Percentiles rank a stretch among this genome's conserved stretches.
Evolutionary conservation across 192 early-diverging fungal species (phyloP).

Genomic region (Coemansia sp.): DNA sequence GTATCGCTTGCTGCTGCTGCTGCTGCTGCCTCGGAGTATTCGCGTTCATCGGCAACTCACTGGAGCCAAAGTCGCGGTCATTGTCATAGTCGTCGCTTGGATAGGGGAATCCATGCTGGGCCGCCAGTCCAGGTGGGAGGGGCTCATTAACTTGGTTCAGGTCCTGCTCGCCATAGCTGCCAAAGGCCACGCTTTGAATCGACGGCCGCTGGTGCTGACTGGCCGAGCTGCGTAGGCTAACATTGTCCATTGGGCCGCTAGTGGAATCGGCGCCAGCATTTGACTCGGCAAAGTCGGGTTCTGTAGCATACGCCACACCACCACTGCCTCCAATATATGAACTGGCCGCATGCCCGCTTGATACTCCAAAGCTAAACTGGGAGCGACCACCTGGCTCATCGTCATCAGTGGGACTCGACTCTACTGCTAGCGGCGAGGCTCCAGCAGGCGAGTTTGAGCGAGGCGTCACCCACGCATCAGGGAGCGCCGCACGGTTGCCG

Average conservation of each 20-base stretch:
- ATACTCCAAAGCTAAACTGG: not conserved
- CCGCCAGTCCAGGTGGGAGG: not conserved
- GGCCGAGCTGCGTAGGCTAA: not conserved
- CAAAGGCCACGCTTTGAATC: constrained; percentile 22
- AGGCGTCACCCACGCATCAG: constrained; percentile 7
- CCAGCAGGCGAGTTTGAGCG: not conserved
- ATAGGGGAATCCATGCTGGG: not conserved
- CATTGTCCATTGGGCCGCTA: not conserved
- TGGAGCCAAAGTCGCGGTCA: not conserved
- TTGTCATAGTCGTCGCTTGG: not conserved
- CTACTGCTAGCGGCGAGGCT: not conserved
- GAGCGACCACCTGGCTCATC: not conserved
- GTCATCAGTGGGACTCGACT: not conserved
- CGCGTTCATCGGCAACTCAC: not conserved
- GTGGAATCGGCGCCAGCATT: not conserved
- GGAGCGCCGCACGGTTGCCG: constrained; percentile 3
- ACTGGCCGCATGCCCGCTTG: not conserved
- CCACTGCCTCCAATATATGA: not conserved
- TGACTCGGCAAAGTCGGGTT: not conserved
- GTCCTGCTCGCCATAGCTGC: not conserved
- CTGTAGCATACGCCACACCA: not conserved
- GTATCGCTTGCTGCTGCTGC: not conserved
- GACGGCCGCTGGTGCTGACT: not conserved
- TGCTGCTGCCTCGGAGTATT: not conserved
- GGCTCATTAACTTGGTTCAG: not conserved